Evolutionary conservation across 768 basidiomycete genomes (phyloP), one percentile per base, ranked within the genome.

Genomic region (Termitomyces bulborhizus): DNA sequence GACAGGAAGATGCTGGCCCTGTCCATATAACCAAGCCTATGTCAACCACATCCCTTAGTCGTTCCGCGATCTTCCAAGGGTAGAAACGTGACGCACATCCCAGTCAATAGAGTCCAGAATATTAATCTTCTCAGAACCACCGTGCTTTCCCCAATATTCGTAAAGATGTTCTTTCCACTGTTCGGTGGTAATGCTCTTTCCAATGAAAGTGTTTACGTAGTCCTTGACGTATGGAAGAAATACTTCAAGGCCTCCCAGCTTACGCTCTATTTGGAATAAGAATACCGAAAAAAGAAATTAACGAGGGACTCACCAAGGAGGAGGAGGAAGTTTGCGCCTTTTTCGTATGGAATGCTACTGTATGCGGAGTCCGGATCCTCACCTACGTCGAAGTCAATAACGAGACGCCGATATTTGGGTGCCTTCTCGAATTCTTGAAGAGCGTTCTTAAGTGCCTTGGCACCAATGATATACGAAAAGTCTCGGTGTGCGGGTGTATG

Each of bases 261-360:
- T 84, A 34, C 79, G 73, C 67, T 93, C 88, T 85, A 60, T 45
- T 54, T 41, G 12, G 48, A 52, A 51, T 27, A 6, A 24, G 42
- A 21, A 36, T 9, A 41, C 6, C 9, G 7, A 37, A 31, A 11
- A 21, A n/a, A 21, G 27, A 34, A 52, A 31, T 5, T 7, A 7
- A 18, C 8, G 15, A 44, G 15, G 34, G 27, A 62, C 77, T 53
- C 53, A 89, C 89, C 94, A 21, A 98, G 77, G 66, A 90, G 79
- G 16, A 95, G 79, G 15, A 98, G 73, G 62, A 98, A 84, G 66
- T 93, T 96, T 6, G 90, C 79, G 26, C 95, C 95, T 70, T 95
- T 90, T 67, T 90, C 88, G 61, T 96, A 96, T 1, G 94, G 88
- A 44, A 97, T 76, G 49, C 75, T 73, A 55, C 77, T 74, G 68